A percentile compares a stretch with the other conserved stretches of the same genome.
Conservation (phyloP, 1,284 basidiomycete genomes). For the Meripilus lineatus region DNA sequence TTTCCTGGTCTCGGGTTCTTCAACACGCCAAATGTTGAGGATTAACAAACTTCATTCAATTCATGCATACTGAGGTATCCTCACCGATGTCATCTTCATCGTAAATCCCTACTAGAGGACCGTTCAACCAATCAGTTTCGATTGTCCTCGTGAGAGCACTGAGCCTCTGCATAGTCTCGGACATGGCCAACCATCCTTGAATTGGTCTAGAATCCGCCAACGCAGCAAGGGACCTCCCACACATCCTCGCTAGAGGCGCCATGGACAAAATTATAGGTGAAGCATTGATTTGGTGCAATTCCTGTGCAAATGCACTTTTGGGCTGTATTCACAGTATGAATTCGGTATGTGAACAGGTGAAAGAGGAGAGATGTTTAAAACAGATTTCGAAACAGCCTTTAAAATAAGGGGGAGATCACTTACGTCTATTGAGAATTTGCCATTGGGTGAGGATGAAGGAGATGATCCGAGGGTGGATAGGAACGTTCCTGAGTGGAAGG, state of each 20-base stretch:
- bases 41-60: slow-evolving; percentile 6
- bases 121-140: slow-evolving; percentile 50
- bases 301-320: slow-evolving; percentile 26
- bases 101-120: slow-evolving; percentile 33
- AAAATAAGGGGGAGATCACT: neutral
- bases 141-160: slow-evolving; percentile 35
- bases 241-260: slow-evolving; percentile 47
- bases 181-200: slow-evolving; percentile 41
- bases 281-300: slow-evolving; percentile 33
- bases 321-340: slow-evolving; percentile 10
- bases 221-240: slow-evolving; percentile 40
- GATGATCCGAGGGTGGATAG: slow-evolving; percentile 18
- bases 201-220: slow-evolving; percentile 42
- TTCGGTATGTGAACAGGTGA: too few species aligned
- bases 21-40: neutral
- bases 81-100: slow-evolving; percentile 34
- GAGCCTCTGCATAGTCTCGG: slow-evolving; percentile 37
- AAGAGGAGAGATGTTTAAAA: neutral
- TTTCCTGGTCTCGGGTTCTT: slow-evolving; percentile 34
- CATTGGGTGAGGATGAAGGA: slow-evolving; percentile 1
- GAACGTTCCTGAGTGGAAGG: slow-evolving; percentile 49
- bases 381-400: too few species aligned
- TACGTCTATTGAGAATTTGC: slow-evolving; percentile 6
- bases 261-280: slow-evolving; percentile 46
- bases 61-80: slow-evolving; percentile 16